These are phyloP conservation scores for Paecilomyces niveus DNA, from an alignment of 2,329 filamentous ascomycete species.

Conservation along the genomic window DNA sequence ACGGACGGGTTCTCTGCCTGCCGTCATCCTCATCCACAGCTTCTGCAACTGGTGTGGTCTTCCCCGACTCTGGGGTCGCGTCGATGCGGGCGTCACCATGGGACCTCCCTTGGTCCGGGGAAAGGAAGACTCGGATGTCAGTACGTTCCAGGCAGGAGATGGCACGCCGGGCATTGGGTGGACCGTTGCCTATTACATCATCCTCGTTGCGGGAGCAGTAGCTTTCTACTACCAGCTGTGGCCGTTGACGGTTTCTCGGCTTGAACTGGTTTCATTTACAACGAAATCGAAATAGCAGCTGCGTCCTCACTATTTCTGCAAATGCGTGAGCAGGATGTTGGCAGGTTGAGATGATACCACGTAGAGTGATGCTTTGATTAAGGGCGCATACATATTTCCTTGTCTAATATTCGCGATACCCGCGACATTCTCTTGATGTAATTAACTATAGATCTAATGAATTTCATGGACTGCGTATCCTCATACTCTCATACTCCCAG, in stretches of 20 bases:
- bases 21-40: slow-evolving; percentile 68
- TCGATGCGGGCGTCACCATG: slow-evolving; percentile 48
- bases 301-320: neutral
- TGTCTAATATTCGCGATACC: neutral
- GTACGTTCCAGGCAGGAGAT: slow-evolving; percentile 16
- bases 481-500: neutral
- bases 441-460: neutral
- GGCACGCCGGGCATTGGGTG: slow-evolving; percentile 45
- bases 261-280: slow-evolving; percentile 28
- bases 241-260: slow-evolving; percentile 55
- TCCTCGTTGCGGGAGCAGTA: slow-evolving; percentile 65
- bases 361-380: neutral
- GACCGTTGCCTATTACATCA: slow-evolving; percentile 71
- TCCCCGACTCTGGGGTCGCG: slow-evolving; percentile 74
- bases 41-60: slow-evolving; percentile 94
- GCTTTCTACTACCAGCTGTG: slow-evolving; percentile 67
- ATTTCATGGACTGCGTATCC: neutral
- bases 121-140: slow-evolving; percentile 30
- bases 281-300: neutral
- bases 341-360: neutral
- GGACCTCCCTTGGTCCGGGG: slow-evolving; percentile 27
- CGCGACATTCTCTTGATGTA: neutral
- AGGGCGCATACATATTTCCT: neutral
- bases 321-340: neutral
- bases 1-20: slow-evolving; percentile 72